Evolutionary conservation across 352 stramenopile species (phyloP).

Genomic region (Globisporangium polare): DNA sequence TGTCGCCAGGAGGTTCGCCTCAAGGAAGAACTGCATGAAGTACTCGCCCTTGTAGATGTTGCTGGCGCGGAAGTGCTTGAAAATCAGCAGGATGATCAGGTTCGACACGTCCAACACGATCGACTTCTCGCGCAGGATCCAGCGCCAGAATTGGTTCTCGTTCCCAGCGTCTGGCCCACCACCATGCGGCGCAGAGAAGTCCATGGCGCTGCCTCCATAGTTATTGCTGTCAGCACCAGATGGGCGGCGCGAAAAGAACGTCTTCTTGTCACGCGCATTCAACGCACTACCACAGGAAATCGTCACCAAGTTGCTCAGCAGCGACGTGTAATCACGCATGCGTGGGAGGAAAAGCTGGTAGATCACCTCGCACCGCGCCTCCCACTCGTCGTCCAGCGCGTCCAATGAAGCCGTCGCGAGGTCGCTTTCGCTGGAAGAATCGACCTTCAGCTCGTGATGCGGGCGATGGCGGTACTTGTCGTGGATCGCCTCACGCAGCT

Average conservation of each 20-base stretch:
- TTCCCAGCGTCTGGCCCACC: slow-evolving; percentile 23
- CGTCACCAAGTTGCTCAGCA: slow-evolving; percentile 63
- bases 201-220: slow-evolving; percentile 24
- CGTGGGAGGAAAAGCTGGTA: slow-evolving; percentile 73
- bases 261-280: slow-evolving; percentile 78
- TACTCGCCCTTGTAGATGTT: slow-evolving; percentile 78
- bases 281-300: slow-evolving; percentile 62
- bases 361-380: slow-evolving; percentile 54
- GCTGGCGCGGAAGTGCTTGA: slow-evolving; percentile 75
- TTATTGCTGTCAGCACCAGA: slow-evolving; percentile 42
- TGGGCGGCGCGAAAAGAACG: slow-evolving; percentile 62
- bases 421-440: slow-evolving; percentile 38
- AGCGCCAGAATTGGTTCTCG: slow-evolving; percentile 77
- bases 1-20: slow-evolving; percentile 64
- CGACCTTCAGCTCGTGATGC: slow-evolving; percentile 53
- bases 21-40: slow-evolving; percentile 77
- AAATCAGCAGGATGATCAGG: slow-evolving; percentile 59
- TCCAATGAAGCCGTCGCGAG: slow-evolving; percentile 41
- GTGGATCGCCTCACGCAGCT: slow-evolving; percentile 60
- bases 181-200: slow-evolving; percentile 34
- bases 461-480: slow-evolving; percentile 67
- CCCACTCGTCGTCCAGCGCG: slow-evolving; percentile 69
- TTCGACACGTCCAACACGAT: slow-evolving; percentile 74
- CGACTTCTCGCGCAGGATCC: slow-evolving; percentile 77
- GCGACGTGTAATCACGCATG: slow-evolving; percentile 65